Evolutionary conservation across 345 rosid species (phyloP).

Genomic region (Streptanthus diversifolius): DNA sequence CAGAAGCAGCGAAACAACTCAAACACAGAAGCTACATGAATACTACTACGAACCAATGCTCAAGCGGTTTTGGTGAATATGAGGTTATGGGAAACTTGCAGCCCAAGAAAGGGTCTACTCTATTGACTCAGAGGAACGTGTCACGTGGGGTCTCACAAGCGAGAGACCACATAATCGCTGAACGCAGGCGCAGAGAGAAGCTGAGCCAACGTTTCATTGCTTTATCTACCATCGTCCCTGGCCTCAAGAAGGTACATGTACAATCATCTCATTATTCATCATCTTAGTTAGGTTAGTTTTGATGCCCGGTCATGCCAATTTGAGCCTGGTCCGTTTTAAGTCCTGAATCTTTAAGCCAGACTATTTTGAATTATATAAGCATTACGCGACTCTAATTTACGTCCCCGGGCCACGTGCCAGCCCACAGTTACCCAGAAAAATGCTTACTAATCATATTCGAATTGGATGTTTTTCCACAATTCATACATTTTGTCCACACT

Average conservation of each 20-base stretch:
- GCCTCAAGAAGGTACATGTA: conserved; percentile 19
- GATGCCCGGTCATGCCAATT: not conserved
- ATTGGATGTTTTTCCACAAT: not conserved
- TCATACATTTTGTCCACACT: no score
- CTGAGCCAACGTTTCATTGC: conserved; percentile 20
- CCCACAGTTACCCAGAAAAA: not conserved
- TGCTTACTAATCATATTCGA: not conserved
- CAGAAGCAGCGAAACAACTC: not conserved
- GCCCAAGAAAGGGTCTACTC: not conserved
- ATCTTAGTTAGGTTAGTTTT: not conserved
- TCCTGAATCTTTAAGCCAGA: not conserved
- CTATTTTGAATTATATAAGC: not conserved
- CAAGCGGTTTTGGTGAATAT: not conserved
- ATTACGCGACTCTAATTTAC: not conserved
- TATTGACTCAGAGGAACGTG: not conserved
- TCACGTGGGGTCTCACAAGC: conserved; percentile 19
- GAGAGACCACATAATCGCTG: conserved; percentile 20
- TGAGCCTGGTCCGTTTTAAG: not conserved
- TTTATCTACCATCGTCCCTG: conserved; percentile 25
- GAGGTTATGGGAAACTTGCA: not conserved
- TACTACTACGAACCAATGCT: not conserved
- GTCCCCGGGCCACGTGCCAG: not conserved
- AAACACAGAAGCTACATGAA: not conserved
- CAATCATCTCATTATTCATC: not conserved
- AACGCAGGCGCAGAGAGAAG: conserved; percentile 25